These are phyloP conservation scores for Suillus subluteus DNA, from an alignment of 768 basidiomycete species.

Conservation along the genomic window DNA sequence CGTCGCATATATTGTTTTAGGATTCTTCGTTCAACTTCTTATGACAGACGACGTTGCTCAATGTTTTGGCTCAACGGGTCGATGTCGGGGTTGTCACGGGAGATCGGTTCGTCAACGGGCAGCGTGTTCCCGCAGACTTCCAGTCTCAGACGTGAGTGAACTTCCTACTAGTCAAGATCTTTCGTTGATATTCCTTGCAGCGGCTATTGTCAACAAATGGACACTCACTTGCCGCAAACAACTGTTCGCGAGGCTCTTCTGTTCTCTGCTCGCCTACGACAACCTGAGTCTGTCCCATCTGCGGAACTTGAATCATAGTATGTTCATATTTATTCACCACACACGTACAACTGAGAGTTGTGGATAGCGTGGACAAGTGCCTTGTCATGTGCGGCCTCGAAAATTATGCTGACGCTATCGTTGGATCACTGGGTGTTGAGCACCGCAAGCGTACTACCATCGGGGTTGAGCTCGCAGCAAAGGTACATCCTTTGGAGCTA, in stretches of 20 bases:
- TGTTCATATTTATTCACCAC: slow-evolving; percentile 28
- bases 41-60: slow-evolving; percentile 58
- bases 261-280: slow-evolving; percentile 81
- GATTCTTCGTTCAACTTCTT: neutral
- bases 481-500: slow-evolving; percentile 29
- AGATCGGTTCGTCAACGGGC: slow-evolving; percentile 59
- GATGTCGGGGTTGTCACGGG: slow-evolving; percentile 52
- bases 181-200: slow-evolving; percentile 31
- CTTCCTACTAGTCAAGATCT: neutral
- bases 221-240: slow-evolving; percentile 72
- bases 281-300: slow-evolving; percentile 63
- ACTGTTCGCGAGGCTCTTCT: slow-evolving; percentile 83
- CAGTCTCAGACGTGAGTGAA: slow-evolving; percentile 56
- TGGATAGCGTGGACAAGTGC: slow-evolving; percentile 52
- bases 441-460: slow-evolving; percentile 61
- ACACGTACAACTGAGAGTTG: neutral
- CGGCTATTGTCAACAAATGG: slow-evolving; percentile 86
- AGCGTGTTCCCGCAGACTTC: slow-evolving; percentile 56
- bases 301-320: slow-evolving; percentile 82
- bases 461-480: slow-evolving; percentile 62
- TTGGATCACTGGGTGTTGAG: slow-evolving; percentile 56
- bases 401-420: slow-evolving; percentile 61
- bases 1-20: neutral
- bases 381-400: slow-evolving; percentile 71
- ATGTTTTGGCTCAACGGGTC: slow-evolving; percentile 56